phyloP scores from a whole-genome alignment of 257 asterid genomes.

The Solanum bukasovii region DNA sequence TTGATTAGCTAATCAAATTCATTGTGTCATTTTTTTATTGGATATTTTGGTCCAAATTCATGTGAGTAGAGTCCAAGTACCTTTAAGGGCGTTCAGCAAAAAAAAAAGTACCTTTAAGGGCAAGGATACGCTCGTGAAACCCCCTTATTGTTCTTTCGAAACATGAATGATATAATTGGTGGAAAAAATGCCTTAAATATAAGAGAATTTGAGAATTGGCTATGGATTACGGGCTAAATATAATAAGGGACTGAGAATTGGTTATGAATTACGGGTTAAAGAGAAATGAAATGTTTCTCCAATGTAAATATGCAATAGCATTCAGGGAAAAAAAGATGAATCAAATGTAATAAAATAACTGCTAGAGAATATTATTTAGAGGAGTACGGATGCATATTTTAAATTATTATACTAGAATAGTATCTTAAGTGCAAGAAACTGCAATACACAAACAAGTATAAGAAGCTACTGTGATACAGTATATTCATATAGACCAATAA shows the following conservation, averaged over 20 bases:
- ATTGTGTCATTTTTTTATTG: neutral
- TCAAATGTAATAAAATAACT: neutral
- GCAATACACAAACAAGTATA: neutral
- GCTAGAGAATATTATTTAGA: neutral
- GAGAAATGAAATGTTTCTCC: neutral
- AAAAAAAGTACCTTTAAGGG: too few relatives aligned
- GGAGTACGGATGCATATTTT: neutral
- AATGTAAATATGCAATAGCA: neutral
- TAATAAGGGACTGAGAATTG: neutral
- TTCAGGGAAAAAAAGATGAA: neutral
- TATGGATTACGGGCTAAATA: too few relatives aligned
- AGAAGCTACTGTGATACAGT: neutral
- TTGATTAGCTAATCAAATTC: neutral
- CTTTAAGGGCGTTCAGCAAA: too few relatives aligned
- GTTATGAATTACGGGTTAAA: too few relatives aligned
- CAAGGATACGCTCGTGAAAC: neutral
- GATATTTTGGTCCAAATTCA: neutral
- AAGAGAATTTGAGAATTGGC: neutral
- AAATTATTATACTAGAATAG: neutral
- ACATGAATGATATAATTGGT: neutral
- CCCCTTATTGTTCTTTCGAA: neutral
- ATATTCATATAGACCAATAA: neutral
- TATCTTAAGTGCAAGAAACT: neutral
- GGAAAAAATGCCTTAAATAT: neutral
- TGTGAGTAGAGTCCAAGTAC: neutral